Evolutionary conservation across 1,284 basidiomycete genomes (phyloP), one percentile per base, ranked within the genome.

Genomic region (Naganishia sp.): DNA sequence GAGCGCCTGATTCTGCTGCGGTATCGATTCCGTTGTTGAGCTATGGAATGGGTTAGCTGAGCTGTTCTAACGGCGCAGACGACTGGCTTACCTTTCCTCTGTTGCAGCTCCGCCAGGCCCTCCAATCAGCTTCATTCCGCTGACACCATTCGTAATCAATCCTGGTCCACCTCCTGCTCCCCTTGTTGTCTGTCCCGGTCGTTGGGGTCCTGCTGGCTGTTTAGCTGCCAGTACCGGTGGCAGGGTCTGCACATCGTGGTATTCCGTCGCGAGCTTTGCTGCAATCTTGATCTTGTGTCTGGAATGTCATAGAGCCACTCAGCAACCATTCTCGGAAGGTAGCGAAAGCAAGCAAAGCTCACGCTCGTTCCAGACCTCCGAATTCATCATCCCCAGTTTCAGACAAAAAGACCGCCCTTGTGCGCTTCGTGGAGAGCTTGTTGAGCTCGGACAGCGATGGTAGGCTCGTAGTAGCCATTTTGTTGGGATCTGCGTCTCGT

Each of bases 181-280:
- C 18, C 43, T 84, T 77, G 88, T 90, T 68, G 85, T n/a, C n/a
- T 68, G 49, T 35, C 65, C 83, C 66, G 83, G 85, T 43, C 88
- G 90, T 62, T 88, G 84, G 0, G 92, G 92, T 0, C 90, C 92
- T 3, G 92, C 88, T 69, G 76, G 79, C 70, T 94, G 92, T 71
- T 94, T 92, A 0, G 88, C 82, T 21, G 91, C 81, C 42, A 98
- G 81, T 1, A 90, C 86, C 3, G 90, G 81, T 0, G 95, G 95
- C 1, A 98, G 86, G 41, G 88, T 85, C 76, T 90, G 90, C 72
- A 86, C 92, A 75, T 96, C 88, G 65, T 84, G 84, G 80, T 95
- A 99, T 79, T 98, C 95, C 15, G 80, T 88, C 83, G 73, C 86
- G 78, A 79, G 90, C 87, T 85, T 96, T 86, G 74, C 89, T 0